Base-by-base conservation (phyloP, 805 yeast genomes). In the Candida koratica region DNA sequence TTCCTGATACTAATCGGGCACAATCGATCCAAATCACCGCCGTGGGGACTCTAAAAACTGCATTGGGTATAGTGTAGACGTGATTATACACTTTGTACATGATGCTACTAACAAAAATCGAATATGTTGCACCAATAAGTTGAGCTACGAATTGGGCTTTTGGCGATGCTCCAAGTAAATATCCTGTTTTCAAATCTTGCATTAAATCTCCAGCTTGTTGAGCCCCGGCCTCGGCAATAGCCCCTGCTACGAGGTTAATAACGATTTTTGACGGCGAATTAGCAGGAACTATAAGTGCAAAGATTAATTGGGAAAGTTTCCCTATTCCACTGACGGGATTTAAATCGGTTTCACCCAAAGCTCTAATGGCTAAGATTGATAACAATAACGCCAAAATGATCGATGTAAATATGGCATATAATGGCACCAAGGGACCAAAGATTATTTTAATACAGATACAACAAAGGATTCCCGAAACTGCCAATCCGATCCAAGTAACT, bases 261-360 rank as follows among this genome's bases (percentile, higher is more conserved):
- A 90, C 62, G 4, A 93, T 86, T 8, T 87, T 76, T 2, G 94
- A 88, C 1, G 94, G 94, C 39, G 80, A 84, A 29, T 67, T 57
- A 20, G 69, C 67, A 0, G 96, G 96, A 17, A 88, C 72, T 5
- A 90, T 69, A 9, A 87, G 53, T 0, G 97, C 96, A 59, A 93
- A 87, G 2, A 93, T 59, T 32, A 90, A 66, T 56, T 90, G 98
- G 1, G 97, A 89, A 18, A 90, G 64, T 60, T 90, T 90, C 2
- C 98, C 97, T 17, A 90, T 89, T 0, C 97, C 97, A 49, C 95
- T 82, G 1, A 90, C 98, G 0, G 98, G 98, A 53, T 90, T 90
- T 44, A 90, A 70, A 60, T 90, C 98, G 0, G 98, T 93, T 56
- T 93, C 97, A 4, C 98, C 98, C 5, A 90, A 64, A 0, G 98